phyloP scores from a whole-genome alignment of 495 filamentous ascomycete species.

The Annulohypoxylon bovei region DNA sequence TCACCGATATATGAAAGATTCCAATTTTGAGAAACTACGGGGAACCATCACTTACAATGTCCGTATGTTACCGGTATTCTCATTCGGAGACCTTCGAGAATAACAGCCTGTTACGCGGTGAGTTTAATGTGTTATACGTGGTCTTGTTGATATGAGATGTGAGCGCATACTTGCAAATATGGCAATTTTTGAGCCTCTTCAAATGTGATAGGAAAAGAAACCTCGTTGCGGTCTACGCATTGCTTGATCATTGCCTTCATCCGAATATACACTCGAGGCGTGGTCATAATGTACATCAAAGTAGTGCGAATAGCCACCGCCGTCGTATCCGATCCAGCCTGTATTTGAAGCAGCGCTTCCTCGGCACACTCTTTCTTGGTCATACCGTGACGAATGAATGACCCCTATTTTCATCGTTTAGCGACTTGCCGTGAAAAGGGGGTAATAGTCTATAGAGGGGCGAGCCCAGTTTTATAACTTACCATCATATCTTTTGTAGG shows the following conservation, averaged over 20 bases:
- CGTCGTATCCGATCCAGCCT: slow-evolving; percentile 71
- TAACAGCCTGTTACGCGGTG: slow-evolving; percentile 47
- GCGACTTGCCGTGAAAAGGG: neutral
- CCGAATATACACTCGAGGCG: slow-evolving; percentile 57
- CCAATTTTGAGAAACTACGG: no score
- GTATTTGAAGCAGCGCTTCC: slow-evolving; percentile 57
- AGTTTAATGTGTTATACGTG: neutral
- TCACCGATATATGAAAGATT: no score
- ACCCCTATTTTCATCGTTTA: slow-evolving; percentile 38
- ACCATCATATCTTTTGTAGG: slow-evolving; percentile 29
- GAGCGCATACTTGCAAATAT: slow-evolving; percentile 46
- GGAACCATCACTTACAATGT: slow-evolving; percentile 10
- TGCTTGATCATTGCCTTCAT: slow-evolving; percentile 65
- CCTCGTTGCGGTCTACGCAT: slow-evolving; percentile 42
- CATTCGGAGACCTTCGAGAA: slow-evolving; percentile 59
- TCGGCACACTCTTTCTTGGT: slow-evolving; percentile 50
- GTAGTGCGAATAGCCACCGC: slow-evolving; percentile 66
- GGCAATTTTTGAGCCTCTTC: slow-evolving; percentile 54
- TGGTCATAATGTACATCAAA: slow-evolving; percentile 61
- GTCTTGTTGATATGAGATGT: neutral
- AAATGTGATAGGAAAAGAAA: slow-evolving; percentile 50
- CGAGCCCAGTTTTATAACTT: no score
- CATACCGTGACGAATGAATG: slow-evolving; percentile 52
- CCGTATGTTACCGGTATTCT: slow-evolving; percentile 46
- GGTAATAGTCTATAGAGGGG: no score